These are phyloP conservation scores for Candida tallmaniae DNA, from an alignment of 805 yeast species.

Conservation along the genomic window DNA sequence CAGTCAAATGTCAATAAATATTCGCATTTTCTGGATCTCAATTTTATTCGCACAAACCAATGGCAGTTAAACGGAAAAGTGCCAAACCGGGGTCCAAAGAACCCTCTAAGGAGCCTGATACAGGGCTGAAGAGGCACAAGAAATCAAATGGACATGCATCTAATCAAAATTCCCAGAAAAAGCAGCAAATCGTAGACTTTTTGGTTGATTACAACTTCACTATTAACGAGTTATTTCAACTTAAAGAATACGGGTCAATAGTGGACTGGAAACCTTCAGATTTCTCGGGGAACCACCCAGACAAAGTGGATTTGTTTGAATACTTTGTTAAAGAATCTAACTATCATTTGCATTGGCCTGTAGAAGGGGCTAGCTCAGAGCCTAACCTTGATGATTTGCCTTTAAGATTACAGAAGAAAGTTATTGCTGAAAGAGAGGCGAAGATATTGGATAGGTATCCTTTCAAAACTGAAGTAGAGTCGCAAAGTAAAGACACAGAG, in stretches of 20 bases:
- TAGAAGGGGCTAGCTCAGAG: conserved; percentile 16
- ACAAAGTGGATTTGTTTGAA: conserved; percentile 30
- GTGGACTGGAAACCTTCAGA: conserved; percentile 58
- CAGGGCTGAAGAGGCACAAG: too few relatives aligned
- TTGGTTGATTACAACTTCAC: conserved; percentile 44
- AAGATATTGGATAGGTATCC: conserved; percentile 31
- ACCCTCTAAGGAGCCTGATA: too few relatives aligned
- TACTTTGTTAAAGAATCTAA: conserved; percentile 23
- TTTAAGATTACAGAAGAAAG: conserved; percentile 36
- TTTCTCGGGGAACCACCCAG: conserved; percentile 17
- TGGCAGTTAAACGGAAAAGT: too few relatives aligned
- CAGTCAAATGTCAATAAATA: too few relatives aligned
- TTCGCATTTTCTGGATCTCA: too few relatives aligned
- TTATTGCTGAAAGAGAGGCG: conserved; percentile 28
- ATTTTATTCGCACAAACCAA: too few relatives aligned
- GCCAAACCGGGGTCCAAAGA: too few relatives aligned
- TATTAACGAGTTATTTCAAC: conserved; percentile 60
- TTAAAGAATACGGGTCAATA: conserved; percentile 56
- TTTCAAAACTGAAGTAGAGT: conserved; percentile 26
- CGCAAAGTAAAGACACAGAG: conserved; percentile 15
- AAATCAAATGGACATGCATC: too few relatives aligned
- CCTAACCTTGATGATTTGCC: conserved; percentile 29
- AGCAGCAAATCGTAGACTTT: conserved; percentile 40
- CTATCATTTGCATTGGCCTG: conserved; percentile 29
- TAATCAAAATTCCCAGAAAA: too few relatives aligned